Percentiles rank a stretch among this genome's conserved stretches.
phyloP scores from a whole-genome alignment of 257 asterid genomes.

The Nicotiana otophora region DNA sequence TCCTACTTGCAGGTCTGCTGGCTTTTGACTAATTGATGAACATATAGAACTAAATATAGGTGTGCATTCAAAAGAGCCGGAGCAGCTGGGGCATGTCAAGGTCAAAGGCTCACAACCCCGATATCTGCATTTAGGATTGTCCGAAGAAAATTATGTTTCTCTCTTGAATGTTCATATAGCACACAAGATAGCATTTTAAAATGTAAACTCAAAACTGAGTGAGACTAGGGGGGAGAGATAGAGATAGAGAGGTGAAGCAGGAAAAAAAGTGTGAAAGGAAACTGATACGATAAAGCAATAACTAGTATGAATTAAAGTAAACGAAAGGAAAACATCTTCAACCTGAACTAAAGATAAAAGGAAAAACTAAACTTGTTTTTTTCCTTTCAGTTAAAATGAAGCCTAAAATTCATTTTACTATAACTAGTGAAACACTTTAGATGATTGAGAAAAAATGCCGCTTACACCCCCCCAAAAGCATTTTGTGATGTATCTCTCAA shows the following conservation, averaged over 20 bases:
- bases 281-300: background rate
- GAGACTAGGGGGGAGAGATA: background rate
- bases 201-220: background rate
- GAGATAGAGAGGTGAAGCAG: background rate
- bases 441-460: background rate
- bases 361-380: background rate
- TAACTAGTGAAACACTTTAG: background rate
- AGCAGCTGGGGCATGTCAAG: constrained; percentile 87
- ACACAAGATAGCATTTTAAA: background rate
- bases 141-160: background rate
- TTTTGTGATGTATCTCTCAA: background rate
- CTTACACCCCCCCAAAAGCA: background rate
- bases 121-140: constrained; percentile 55
- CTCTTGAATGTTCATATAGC: background rate
- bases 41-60: constrained; percentile 61
- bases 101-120: constrained; percentile 75
- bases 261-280: background rate
- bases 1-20: constrained; percentile 36
- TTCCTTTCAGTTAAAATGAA: background rate
- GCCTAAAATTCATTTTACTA: background rate
- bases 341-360: background rate
- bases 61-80: constrained; percentile 53
- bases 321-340: background rate
- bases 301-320: background rate
- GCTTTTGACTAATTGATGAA: constrained; percentile 42